A percentile compares a stretch with the other conserved stretches of the same genome.
phyloP scores from a whole-genome alignment of 176 grass and related monocot genomes.

The Ampelocalamus luodianensis region DNA sequence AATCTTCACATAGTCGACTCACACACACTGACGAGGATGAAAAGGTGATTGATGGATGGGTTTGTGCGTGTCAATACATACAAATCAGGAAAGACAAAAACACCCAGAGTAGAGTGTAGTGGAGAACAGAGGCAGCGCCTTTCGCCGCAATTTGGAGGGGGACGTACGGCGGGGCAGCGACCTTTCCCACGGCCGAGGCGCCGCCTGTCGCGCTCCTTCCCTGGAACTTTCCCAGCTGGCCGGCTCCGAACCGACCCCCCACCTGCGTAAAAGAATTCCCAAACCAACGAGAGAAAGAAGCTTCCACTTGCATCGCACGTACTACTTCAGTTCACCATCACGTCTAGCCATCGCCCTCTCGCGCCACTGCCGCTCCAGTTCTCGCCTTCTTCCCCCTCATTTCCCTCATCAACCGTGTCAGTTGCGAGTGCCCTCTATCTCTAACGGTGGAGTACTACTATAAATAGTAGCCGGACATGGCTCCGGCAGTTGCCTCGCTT shows the following conservation, averaged over 20 bases:
- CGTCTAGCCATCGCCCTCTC: slow-evolving; percentile 19
- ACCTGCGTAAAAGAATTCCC: background rate
- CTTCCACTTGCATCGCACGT: background rate
- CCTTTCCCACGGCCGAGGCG: background rate
- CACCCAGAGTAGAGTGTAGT: background rate
- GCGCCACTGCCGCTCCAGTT: slow-evolving; percentile 22
- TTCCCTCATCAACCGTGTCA: slow-evolving; percentile 12
- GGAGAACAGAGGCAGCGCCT: background rate
- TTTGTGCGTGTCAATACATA: background rate
- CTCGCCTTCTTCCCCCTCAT: slow-evolving; percentile 39
- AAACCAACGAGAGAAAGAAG: background rate
- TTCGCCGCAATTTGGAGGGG: slow-evolving; percentile 26
- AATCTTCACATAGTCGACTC: too few relatives aligned
- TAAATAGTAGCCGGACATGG: background rate
- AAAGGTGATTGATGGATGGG: background rate
- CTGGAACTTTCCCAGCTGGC: background rate
- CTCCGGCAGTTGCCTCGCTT: background rate
- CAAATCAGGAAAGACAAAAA: background rate
- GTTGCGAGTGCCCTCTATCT: background rate
- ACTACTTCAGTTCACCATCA: background rate
- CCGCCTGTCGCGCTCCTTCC: background rate
- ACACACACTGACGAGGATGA: background rate
- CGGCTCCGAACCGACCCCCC: background rate
- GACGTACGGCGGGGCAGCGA: background rate
- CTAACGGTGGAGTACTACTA: background rate